Evolutionary conservation across 129 eudicot genomes (phyloP), one percentile per base, ranked within the genome.

Genomic region (Pulicaria dysenterica): DNA sequence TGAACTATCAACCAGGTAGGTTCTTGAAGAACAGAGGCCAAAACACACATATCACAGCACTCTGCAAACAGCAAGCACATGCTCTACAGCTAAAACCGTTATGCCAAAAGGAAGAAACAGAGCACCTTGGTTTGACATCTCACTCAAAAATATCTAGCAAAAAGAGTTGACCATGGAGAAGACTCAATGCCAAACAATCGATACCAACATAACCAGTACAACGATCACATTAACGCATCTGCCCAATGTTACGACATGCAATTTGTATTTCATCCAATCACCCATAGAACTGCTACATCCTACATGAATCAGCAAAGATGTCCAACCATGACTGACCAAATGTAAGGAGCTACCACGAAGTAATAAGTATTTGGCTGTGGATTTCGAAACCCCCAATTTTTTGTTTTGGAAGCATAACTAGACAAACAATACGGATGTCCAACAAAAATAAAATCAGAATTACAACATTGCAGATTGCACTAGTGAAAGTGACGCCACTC

Each of bases 401-500:
- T 24, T 24, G 31, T 73, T 39, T 66, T 62, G 50, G 39, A 13
- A 49, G 61, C 36, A 72, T 47, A 13, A 17, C 10, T 4, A 7
- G 11, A 77, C 58, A 47, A 3, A 44, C 58, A 47, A 24, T 46
- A 12, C 24, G 10, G 72, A 17, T 13, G 47, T 31, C 64, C 57
- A 40, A 38, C 45, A 43, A 77, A 48, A 9, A 39, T 8, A 41
- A 16, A 42, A 7, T n/a, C 34, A 68, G 63, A 36, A 56, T 17
- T 15, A 46, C 17, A 8, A 38, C 48, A 75, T 12, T 24, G 46
- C 79, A 64, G 54, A 75, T 54, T 48, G 5, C 3, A 31, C 46
- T 42, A 40, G 12, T 15, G 54, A 57, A 75, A 65, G 66, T 75
- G 79, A 51, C 24, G 43, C 24, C 72, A 74, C 71, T 2, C 31